A percentile compares a stretch with the other conserved stretches of the same genome.
Conservation (phyloP, 78 protist genomes). For the Isochrysis galbana region DNA sequence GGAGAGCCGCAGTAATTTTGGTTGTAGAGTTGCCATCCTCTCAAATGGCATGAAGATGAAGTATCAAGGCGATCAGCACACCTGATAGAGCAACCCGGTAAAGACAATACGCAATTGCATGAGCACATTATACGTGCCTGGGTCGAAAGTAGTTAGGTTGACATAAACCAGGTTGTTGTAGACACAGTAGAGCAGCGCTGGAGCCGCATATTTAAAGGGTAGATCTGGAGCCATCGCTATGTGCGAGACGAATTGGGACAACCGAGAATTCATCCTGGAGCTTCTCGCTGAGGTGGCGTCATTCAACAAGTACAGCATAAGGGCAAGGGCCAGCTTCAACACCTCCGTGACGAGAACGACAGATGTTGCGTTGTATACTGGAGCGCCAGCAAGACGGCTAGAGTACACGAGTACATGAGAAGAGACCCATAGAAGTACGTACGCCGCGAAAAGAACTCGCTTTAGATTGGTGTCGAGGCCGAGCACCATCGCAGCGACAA, state of each 20-base stretch:
- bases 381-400: neutral
- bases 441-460: neutral
- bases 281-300: neutral
- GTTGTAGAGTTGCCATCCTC: too few species aligned
- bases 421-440: neutral
- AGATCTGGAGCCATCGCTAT: neutral
- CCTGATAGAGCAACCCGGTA: conserved; percentile 53
- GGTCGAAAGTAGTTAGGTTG: conserved; percentile 47
- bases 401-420: neutral
- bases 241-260: neutral
- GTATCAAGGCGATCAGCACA: too few species aligned
- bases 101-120: conserved; percentile 49
- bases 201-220: neutral
- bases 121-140: conserved; percentile 60
- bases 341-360: conserved; percentile 28
- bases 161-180: conserved; percentile 65
- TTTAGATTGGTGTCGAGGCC: neutral
- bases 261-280: neutral
- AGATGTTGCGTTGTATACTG: neutral
- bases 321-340: neutral
- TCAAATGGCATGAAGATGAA: too few species aligned
- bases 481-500: too few species aligned
- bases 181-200: conserved; percentile 54
- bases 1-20: too few species aligned
- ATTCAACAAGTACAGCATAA: neutral